phyloP scores from a whole-genome alignment of 768 basidiomycete genomes.

The Pulveroboletus ravenelii region DNA sequence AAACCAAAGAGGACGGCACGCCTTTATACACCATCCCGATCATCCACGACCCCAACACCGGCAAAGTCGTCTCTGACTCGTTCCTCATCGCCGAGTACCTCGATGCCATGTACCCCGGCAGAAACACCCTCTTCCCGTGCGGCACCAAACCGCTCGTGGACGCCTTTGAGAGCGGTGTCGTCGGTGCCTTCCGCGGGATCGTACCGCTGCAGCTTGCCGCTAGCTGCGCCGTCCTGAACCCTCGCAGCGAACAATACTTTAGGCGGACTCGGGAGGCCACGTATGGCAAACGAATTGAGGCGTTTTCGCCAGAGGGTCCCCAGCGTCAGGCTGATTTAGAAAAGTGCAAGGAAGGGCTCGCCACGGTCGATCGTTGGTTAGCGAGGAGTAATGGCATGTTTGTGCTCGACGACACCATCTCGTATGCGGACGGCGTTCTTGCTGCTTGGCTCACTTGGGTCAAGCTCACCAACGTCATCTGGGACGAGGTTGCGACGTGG shows the following conservation, averaged over 20 bases:
- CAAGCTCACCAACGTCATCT: constrained; percentile 27
- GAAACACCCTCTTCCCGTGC: constrained; percentile 37
- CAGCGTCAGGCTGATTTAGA: constrained; percentile 25
- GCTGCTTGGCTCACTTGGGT: constrained; percentile 35
- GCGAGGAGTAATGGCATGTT: constrained; percentile 28
- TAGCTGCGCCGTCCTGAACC: constrained; percentile 19
- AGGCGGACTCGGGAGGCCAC: constrained; percentile 30
- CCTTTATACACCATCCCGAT: constrained; percentile 39
- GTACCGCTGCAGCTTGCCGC: constrained; percentile 12
- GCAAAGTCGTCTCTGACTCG: constrained; percentile 35
- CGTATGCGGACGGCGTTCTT: constrained; percentile 34
- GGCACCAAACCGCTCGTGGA: constrained; percentile 38
- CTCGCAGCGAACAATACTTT: constrained; percentile 30
- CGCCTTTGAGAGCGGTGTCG: constrained; percentile 31
- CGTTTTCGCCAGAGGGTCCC: constrained; percentile 30
- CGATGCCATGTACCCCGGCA: constrained; percentile 37
- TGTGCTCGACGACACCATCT: constrained; percentile 31
- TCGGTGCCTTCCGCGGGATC: constrained; percentile 9
- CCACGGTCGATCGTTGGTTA: constrained; percentile 29
- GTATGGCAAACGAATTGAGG: constrained; percentile 34
- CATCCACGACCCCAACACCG: constrained; percentile 37
- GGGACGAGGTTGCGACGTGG: constrained; percentile 34
- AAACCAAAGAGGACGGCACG: constrained; percentile 27
- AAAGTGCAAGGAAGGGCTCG: constrained; percentile 24
- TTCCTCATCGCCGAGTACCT: constrained; percentile 44